Evolutionary conservation across 179 eudicot species (phyloP).

Genomic region (Spergularia azorica): DNA sequence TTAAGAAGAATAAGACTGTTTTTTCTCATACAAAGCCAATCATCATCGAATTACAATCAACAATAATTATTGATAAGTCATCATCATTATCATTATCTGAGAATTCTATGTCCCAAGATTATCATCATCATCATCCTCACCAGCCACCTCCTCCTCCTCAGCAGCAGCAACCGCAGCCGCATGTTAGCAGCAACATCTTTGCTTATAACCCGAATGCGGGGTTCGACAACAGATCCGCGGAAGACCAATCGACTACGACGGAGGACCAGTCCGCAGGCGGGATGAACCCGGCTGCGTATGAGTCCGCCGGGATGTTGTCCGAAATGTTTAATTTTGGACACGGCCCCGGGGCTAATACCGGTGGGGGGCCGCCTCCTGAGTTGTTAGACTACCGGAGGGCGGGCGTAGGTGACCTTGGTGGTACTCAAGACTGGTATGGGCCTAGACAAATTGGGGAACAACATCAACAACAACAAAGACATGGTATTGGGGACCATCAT

Average conservation of each 20-base stretch:
- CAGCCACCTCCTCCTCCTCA: constrained; percentile 44
- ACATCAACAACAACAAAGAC: neutral
- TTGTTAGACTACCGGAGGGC: constrained; percentile 41
- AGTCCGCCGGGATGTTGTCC: constrained; percentile 72
- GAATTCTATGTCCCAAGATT: constrained; percentile 63
- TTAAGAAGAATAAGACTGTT: neutral
- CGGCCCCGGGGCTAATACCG: constrained; percentile 24
- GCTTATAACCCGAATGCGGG: constrained; percentile 55
- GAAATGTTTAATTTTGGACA: constrained; percentile 85
- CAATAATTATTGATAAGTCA: neutral
- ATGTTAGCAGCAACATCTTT: neutral
- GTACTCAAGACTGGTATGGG: constrained; percentile 31
- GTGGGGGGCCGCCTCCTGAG: constrained; percentile 28
- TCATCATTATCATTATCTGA: neutral
- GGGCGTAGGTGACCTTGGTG: constrained; percentile 22
- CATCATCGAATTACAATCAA: neutral
- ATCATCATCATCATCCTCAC: constrained; percentile 40
- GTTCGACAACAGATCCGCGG: constrained; percentile 34
- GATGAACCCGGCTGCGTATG: constrained; percentile 35
- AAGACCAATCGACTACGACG: constrained; percentile 8
- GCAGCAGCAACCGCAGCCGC: constrained; percentile 8
- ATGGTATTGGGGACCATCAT: constrained; percentile 12
- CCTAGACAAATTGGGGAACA: neutral
- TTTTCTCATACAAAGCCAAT: neutral
- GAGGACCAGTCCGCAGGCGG: constrained; percentile 2